These are phyloP conservation scores for Leucocoprinus leucothites DNA, from an alignment of 768 basidiomycete genomes.

Conservation along the genomic window DNA sequence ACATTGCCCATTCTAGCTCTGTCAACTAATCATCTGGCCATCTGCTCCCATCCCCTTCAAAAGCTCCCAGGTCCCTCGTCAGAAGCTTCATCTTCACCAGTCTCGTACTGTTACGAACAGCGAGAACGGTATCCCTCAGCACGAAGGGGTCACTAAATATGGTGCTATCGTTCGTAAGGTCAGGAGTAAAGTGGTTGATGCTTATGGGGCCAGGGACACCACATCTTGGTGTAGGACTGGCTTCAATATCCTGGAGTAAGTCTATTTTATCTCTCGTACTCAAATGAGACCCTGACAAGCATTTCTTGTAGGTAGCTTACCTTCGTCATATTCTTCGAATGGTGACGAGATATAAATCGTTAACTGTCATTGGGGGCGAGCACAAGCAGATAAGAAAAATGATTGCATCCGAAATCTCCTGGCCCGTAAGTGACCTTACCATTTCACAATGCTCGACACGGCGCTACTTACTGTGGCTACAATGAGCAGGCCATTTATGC, in stretches of 20 bases:
- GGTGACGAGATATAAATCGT: constrained; percentile 41
- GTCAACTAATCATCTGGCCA: constrained; percentile 28
- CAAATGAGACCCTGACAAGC: constrained; percentile 20
- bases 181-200: constrained; percentile 41
- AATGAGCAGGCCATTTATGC: too few relatives aligned
- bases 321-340: too few relatives aligned
- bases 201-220: constrained; percentile 41
- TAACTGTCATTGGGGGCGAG: constrained; percentile 46
- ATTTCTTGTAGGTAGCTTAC: constrained; percentile 40
- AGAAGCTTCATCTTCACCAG: constrained; percentile 30
- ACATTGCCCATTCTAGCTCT: constrained; percentile 10
- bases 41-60: constrained; percentile 25
- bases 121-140: constrained; percentile 41
- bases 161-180: constrained; percentile 42
- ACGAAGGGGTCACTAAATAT: constrained; percentile 43
- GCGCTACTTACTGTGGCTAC: too few relatives aligned
- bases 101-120: constrained; percentile 32
- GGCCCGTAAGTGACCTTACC: constrained; percentile 26
- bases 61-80: constrained; percentile 24
- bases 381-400: constrained; percentile 48
- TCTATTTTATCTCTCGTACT: neutral
- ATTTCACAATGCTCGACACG: too few relatives aligned
- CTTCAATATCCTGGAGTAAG: constrained; percentile 41
- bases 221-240: constrained; percentile 42
- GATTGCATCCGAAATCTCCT: constrained; percentile 43